These are phyloP conservation scores for Blastomyces silverae DNA, from an alignment of 2,329 filamentous ascomycete species.

Conservation along the genomic window DNA sequence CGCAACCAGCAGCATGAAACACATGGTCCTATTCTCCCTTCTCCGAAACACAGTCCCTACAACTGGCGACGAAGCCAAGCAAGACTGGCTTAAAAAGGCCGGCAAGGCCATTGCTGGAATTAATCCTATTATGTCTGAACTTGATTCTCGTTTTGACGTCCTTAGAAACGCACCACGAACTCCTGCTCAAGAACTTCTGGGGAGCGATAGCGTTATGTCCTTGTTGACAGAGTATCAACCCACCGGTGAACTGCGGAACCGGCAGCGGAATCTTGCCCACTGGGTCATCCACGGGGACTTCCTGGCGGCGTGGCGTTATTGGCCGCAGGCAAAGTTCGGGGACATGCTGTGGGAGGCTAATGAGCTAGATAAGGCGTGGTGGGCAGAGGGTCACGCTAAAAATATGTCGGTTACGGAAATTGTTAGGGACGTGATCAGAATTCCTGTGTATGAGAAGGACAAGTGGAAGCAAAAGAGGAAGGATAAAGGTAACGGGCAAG, in stretches of 20 bases:
- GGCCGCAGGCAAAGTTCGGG: conserved; percentile 24
- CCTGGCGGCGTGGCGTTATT: conserved; percentile 23
- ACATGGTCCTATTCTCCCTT: conserved; percentile 30
- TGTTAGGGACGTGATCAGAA: conserved; percentile 31
- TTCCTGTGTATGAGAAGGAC: conserved; percentile 21
- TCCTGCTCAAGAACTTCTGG: not conserved
- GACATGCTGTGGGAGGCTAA: conserved; percentile 35
- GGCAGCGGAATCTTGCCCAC: conserved; percentile 27
- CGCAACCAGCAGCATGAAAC: conserved; percentile 33
- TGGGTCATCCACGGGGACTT: conserved; percentile 30
- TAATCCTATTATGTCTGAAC: conserved; percentile 21
- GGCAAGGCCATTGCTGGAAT: conserved; percentile 20
- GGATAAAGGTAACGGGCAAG: not conserved
- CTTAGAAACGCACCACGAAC: not conserved
- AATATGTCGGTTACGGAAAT: conserved; percentile 16
- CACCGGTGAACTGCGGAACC: conserved; percentile 24
- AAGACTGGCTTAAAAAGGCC: conserved; percentile 4
- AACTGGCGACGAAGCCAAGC: conserved; percentile 17
- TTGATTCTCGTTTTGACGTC: conserved; percentile 16
- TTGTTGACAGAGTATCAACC: conserved; percentile 25
- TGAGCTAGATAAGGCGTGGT: conserved; percentile 32
- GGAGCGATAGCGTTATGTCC: not conserved
- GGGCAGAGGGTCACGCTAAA: not conserved
- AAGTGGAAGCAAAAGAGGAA: not conserved
- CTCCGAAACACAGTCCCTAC: conserved; percentile 23